Conservation (phyloP, 1,139 yeast genomes). For the Suhomyces taliae region DNA sequence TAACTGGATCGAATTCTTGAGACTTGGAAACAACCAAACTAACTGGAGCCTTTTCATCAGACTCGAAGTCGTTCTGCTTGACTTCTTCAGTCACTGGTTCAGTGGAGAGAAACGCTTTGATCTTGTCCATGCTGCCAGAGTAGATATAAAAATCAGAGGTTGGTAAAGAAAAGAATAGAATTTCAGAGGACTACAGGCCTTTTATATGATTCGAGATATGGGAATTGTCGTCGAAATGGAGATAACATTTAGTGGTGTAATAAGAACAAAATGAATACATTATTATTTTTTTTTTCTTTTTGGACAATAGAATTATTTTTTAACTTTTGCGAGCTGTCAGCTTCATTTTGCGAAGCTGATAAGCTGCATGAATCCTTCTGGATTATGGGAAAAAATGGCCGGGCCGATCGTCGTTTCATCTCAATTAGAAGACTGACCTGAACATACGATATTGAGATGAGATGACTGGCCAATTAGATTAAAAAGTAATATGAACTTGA, state of each 20-base stretch:
- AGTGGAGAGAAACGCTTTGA: slow-evolving; percentile 14
- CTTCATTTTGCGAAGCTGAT: not conserved
- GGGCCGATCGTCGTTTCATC: not conserved
- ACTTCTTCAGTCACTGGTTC: slow-evolving; percentile 9
- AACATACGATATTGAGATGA: no score
- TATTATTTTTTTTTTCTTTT: not conserved
- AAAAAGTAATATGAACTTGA: no score
- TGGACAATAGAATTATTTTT: not conserved
- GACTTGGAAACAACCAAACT: slow-evolving; percentile 30
- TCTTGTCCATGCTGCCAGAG: slow-evolving; percentile 19
- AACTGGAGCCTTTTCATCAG: slow-evolving; percentile 15
- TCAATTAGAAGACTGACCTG: no score
- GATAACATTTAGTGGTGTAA: not conserved
- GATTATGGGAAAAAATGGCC: not conserved
- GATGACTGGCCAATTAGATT: no score
- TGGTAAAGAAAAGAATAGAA: not conserved
- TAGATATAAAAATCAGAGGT: not conserved
- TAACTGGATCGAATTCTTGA: slow-evolving; percentile 38
- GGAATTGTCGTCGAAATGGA: not conserved
- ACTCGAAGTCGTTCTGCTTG: slow-evolving; percentile 20
- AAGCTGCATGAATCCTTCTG: not conserved
- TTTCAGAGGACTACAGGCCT: not conserved
- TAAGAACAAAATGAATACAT: not conserved
- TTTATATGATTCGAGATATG: not conserved
- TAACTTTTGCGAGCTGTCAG: not conserved